Evolutionary conservation across 2,329 filamentous ascomycete species (phyloP).

Genomic region (Penicillium frequentans): DNA sequence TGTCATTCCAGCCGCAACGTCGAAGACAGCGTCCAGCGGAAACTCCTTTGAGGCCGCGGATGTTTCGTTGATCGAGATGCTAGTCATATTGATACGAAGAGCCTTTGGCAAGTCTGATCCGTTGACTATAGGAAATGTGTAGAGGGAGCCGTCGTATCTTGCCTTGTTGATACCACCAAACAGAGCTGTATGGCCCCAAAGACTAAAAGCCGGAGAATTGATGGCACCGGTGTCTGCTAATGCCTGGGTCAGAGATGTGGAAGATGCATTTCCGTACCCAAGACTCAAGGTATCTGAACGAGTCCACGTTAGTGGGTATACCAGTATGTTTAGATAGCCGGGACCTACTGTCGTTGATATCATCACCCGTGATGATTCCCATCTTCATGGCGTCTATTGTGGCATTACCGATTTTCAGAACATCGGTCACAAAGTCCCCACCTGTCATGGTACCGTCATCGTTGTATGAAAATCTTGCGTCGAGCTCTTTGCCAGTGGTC

Average conservation of each 20-base stretch:
- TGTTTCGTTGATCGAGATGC: constrained; percentile 1
- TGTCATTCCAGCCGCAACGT: background rate
- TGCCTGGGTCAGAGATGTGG: constrained; percentile 8
- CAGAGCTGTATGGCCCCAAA: background rate
- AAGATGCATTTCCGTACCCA: constrained; percentile 7
- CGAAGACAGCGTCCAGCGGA: constrained; percentile 1
- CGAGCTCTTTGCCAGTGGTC: constrained; percentile 1
- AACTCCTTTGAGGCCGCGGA: background rate
- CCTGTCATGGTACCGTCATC: background rate
- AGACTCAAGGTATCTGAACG: background rate
- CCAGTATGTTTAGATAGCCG: no score
- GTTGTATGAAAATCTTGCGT: background rate
- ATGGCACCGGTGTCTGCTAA: constrained; percentile 6
- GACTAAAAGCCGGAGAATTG: constrained; percentile 9
- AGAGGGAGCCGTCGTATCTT: constrained; percentile 1
- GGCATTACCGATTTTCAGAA: background rate
- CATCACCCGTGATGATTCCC: background rate
- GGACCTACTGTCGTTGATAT: background rate
- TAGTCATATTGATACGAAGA: constrained; percentile 3
- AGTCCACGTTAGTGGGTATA: background rate
- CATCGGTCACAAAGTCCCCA: constrained; percentile 5
- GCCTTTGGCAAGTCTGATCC: background rate
- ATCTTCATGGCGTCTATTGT: constrained; percentile 7
- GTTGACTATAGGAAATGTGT: constrained; percentile 8
- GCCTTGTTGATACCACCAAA: constrained; percentile 12